Evolutionary conservation across 2,329 filamentous ascomycete genomes (phyloP), one percentile per base, ranked within the genome.

Genomic region (Colletotrichum paranaense): DNA sequence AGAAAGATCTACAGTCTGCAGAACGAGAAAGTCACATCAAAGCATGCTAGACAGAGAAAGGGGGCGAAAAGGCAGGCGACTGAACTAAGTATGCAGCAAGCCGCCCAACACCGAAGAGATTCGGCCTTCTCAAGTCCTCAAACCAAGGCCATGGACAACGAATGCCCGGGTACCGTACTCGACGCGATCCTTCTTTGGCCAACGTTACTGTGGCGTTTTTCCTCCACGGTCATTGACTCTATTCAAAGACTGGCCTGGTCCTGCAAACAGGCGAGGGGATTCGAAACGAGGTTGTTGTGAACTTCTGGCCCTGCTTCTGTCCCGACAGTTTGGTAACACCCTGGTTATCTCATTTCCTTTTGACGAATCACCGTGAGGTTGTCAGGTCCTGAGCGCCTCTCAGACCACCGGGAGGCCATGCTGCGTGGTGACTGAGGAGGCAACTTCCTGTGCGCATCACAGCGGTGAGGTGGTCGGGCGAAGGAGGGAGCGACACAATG

Each of bases 261-360:
- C n/a, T 59, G 32, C 42, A 35, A 57, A 14, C 59, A 11, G 24
- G 46, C 19, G 26, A 30, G 30, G 24, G 16, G 28, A 62, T 53
- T 53, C 42, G 16, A 35, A 35, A 32, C 1, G 11, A 6, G 26
- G 56, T 8, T 24, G 12, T 19, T 32, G n/a, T 22, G 24, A n/a
- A 11, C 24, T 32, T 38, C 14, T 22, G 8, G 5, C 9, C 14
- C 24, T 52, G 60, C 35, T 28, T 53, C 22, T 32, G 46, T 53
- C 60, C 60, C 60, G 60, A 63, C 60, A 53, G 26, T 63, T 26
- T 53, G 60, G 60, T 63, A 32, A 46, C 26, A 46, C 60, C 60
- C 46, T 12, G 60, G 42, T 26, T 26, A 32, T 53, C 60, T 63
- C 42, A 63, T 63, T 62, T 63, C 60, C 46, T 42, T 46, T 26